A percentile compares a stretch with the other conserved stretches of the same genome.
Evolutionary conservation across 164 flowering plant genomes (phyloP).

Genomic region (Cinnamomum micranthum): DNA sequence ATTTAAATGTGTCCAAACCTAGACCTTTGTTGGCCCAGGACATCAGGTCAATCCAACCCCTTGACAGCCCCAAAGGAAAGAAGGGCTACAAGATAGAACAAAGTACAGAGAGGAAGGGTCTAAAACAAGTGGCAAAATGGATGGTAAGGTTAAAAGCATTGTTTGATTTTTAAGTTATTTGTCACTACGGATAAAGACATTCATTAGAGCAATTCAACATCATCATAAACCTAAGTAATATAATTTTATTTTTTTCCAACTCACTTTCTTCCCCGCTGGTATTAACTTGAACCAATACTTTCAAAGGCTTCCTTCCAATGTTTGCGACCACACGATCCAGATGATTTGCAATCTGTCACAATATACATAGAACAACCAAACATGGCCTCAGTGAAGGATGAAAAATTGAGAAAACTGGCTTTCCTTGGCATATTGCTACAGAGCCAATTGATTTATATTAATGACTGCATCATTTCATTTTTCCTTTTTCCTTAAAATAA

Average conservation of each 20-base stretch:
- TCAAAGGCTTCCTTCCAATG: conserved; percentile 77
- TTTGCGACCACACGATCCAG: conserved; percentile 66
- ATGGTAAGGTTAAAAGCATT: background rate
- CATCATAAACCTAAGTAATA: conserved; percentile 1
- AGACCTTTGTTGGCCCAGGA: no score
- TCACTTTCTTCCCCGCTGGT: conserved; percentile 95
- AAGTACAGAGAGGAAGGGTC: no score
- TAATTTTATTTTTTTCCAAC: conserved; percentile 21
- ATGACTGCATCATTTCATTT: background rate
- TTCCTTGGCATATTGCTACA: background rate
- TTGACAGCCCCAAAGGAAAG: no score
- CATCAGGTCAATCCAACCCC: no score
- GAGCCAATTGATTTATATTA: background rate
- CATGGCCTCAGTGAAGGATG: background rate
- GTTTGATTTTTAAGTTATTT: background rate
- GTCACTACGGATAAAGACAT: background rate
- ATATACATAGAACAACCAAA: conserved; percentile 4
- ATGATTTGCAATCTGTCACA: conserved; percentile 68
- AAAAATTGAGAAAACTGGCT: background rate
- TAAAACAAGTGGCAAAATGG: background rate
- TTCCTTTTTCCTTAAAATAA: no score
- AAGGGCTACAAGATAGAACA: no score
- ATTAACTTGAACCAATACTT: conserved; percentile 88
- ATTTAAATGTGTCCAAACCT: no score
- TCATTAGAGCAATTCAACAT: conserved; percentile 4